Evolutionary conservation across 2,329 filamentous ascomycete genomes (phyloP).

Genomic region (Monilinia polystroma): DNA sequence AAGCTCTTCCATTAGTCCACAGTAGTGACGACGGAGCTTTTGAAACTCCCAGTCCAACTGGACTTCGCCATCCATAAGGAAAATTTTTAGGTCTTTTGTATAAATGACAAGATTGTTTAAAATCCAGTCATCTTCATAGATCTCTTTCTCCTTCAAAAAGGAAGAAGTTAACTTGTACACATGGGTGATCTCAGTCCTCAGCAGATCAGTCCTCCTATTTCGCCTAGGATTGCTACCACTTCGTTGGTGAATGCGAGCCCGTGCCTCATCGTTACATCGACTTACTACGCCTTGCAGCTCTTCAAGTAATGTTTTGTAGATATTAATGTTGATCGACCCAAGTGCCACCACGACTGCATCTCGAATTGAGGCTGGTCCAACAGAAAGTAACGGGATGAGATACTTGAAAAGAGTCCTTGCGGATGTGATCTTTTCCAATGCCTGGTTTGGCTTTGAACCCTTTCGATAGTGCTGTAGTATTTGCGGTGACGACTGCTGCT

Average conservation of each 20-base stretch:
- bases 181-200: constrained; percentile 93
- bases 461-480: constrained; percentile 77
- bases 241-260: constrained; percentile 80
- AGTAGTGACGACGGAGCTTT: constrained; percentile 87
- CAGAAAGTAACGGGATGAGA: constrained; percentile 82
- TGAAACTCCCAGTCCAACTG: constrained; percentile 95
- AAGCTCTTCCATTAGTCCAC: constrained; percentile 86
- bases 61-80: constrained; percentile 90
- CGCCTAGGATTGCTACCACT: constrained; percentile 78
- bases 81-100: constrained; percentile 87
- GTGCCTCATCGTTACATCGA: constrained; percentile 84
- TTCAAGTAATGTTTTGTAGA: constrained; percentile 87
- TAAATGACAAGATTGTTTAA: constrained; percentile 85
- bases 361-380: constrained; percentile 75
- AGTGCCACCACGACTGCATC: constrained; percentile 89
- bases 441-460: constrained; percentile 67
- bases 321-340: constrained; percentile 91
- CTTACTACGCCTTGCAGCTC: constrained; percentile 84
- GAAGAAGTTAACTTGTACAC: constrained; percentile 93
- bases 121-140: constrained; percentile 87
- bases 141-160: constrained; percentile 74
- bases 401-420: constrained; percentile 88
- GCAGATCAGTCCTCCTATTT: constrained; percentile 78
- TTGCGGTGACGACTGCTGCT: constrained; percentile 55
- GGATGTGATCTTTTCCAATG: constrained; percentile 78